phyloP scores from a whole-genome alignment of 768 basidiomycete species.

The Mycena crocata region DNA sequence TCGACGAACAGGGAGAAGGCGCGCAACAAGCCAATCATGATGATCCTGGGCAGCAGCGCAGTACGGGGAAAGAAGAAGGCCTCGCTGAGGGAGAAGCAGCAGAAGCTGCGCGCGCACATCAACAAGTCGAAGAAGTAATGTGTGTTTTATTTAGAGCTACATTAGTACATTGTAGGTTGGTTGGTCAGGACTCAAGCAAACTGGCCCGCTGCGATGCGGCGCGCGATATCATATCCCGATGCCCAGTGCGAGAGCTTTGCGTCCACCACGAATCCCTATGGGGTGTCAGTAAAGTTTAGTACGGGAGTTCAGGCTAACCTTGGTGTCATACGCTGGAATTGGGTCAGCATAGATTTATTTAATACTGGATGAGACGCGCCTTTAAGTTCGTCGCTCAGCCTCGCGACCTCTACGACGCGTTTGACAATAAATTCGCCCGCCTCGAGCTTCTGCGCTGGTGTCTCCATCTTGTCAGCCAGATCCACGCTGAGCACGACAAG shows the following conservation, averaged over 20 bases:
- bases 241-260: slow-evolving; percentile 84
- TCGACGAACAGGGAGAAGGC: slow-evolving; percentile 94
- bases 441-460: slow-evolving; percentile 82
- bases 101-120: slow-evolving; percentile 80
- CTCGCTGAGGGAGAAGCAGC: slow-evolving; percentile 84
- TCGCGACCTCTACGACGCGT: slow-evolving; percentile 74
- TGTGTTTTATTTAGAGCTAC: neutral
- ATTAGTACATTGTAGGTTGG: neutral
- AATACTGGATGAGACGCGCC: slow-evolving; percentile 56
- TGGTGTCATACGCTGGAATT: slow-evolving; percentile 65
- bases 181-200: slow-evolving; percentile 5
- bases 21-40: slow-evolving; percentile 96
- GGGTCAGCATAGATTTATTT: neutral
- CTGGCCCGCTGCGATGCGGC: slow-evolving; percentile 24
- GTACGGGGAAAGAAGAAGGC: slow-evolving; percentile 89
- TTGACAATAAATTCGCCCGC: slow-evolving; percentile 88
- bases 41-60: slow-evolving; percentile 82
- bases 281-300: neutral
- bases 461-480: slow-evolving; percentile 74
- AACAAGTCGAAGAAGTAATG: slow-evolving; percentile 69
- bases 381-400: slow-evolving; percentile 71
- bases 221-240: slow-evolving; percentile 71
- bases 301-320: slow-evolving; percentile 51
- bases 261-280: slow-evolving; percentile 75
- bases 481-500: slow-evolving; percentile 79